phyloP scores from a whole-genome alignment of 257 asterid species.

The Solanum medicagineum region DNA sequence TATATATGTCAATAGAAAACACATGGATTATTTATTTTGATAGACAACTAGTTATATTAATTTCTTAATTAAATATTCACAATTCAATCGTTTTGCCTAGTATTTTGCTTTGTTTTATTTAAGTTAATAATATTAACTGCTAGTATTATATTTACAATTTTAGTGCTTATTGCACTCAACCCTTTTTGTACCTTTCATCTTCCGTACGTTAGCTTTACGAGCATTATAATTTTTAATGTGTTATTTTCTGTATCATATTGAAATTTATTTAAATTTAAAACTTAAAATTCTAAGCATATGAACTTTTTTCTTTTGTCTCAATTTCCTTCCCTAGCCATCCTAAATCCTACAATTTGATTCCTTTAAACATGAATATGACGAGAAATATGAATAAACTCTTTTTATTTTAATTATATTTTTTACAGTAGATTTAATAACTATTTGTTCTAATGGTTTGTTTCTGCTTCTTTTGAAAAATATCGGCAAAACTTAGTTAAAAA shows the following conservation, averaged over 20 bases:
- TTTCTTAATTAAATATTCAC: background rate
- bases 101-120: background rate
- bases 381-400: too few species aligned
- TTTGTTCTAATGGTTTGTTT: too few species aligned
- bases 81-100: background rate
- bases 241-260: background rate
- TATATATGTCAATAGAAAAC: background rate
- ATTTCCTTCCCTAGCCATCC: too few species aligned
- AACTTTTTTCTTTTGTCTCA: background rate
- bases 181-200: background rate
- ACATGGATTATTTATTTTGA: background rate
- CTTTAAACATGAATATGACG: too few species aligned
- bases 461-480: too few species aligned
- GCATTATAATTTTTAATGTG: background rate
- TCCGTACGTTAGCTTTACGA: too few species aligned
- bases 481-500: too few species aligned
- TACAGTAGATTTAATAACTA: too few species aligned
- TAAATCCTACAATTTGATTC: too few species aligned
- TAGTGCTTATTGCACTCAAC: background rate
- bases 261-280: background rate
- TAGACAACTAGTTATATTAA: background rate
- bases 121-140: background rate
- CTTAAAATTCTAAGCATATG: background rate
- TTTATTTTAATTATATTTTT: too few species aligned
- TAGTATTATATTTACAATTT: background rate